Evolutionary conservation across 73 alveolate genomes (phyloP).

Genomic region (Strombidium stylifer): DNA sequence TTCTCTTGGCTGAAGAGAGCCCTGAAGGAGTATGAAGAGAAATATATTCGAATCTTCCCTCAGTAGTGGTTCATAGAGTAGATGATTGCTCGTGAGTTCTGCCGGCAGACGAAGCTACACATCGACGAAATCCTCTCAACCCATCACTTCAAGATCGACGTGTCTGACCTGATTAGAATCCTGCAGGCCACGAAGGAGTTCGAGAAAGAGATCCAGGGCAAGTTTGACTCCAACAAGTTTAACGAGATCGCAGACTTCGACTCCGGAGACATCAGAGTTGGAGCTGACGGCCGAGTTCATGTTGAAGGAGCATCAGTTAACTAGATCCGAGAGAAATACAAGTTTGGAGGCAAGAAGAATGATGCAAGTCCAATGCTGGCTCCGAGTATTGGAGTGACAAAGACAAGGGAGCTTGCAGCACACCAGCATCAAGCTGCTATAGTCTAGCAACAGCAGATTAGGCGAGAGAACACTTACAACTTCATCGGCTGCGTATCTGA

Average conservation of each 20-base stretch:
- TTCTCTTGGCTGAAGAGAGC: slow-evolving; percentile 95
- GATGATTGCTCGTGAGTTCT: slow-evolving; percentile 92
- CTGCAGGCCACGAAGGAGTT: slow-evolving; percentile 86
- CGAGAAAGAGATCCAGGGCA: slow-evolving; percentile 84
- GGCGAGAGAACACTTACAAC: slow-evolving; percentile 67
- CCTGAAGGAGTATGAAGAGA: slow-evolving; percentile 87
- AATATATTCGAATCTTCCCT: slow-evolving; percentile 86
- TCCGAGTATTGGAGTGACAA: slow-evolving; percentile 49
- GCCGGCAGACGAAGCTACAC: slow-evolving; percentile 89
- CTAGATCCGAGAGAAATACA: slow-evolving; percentile 68
- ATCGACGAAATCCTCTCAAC: slow-evolving; percentile 76
- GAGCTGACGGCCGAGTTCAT: slow-evolving; percentile 48
- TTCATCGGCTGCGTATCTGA: slow-evolving; percentile 89
- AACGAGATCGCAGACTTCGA: slow-evolving; percentile 12
- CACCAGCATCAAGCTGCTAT: too few relatives aligned
- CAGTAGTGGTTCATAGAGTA: slow-evolving; percentile 90
- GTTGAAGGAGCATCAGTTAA: slow-evolving; percentile 59
- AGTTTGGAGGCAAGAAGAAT: slow-evolving; percentile 6
- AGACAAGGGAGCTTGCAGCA: slow-evolving; percentile 32
- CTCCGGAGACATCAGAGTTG: slow-evolving; percentile 31
- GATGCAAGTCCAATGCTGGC: slow-evolving; percentile 38
- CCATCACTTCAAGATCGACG: slow-evolving; percentile 74
- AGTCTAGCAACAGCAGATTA: too few relatives aligned
- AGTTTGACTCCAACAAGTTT: slow-evolving; percentile 32
- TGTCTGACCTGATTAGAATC: slow-evolving; percentile 79